Evolutionary conservation across 768 basidiomycete genomes (phyloP).

Genomic region (Lactarius tabidus): DNA sequence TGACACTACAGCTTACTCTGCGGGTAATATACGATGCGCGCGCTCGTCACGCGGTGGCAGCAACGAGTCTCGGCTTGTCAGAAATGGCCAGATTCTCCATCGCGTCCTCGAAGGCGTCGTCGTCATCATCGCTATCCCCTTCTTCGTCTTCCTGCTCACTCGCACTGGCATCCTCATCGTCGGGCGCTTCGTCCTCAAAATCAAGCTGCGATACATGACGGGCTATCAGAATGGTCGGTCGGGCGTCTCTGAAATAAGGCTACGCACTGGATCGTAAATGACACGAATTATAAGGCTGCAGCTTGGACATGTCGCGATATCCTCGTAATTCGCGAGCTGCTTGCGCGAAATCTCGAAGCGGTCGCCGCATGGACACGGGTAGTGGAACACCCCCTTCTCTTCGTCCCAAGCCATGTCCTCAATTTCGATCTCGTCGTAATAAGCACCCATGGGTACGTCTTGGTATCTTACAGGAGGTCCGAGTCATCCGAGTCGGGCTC

Average conservation of each 20-base stretch:
- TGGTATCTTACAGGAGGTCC: too few relatives aligned
- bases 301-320: slow-evolving; percentile 93
- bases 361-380: slow-evolving; percentile 97
- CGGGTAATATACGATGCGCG: not conserved
- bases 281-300: slow-evolving; percentile 92
- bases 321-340: slow-evolving; percentile 86
- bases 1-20: not conserved
- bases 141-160: slow-evolving; percentile 23
- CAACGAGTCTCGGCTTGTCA: slow-evolving; percentile 32
- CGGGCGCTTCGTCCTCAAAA: slow-evolving; percentile 73
- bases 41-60: slow-evolving; percentile 28
- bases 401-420: slow-evolving; percentile 94
- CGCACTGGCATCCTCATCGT: slow-evolving; percentile 37
- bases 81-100: slow-evolving; percentile 57
- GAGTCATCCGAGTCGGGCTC: too few relatives aligned
- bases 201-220: slow-evolving; percentile 53
- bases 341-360: slow-evolving; percentile 89
- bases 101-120: slow-evolving; percentile 56
- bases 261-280: slow-evolving; percentile 88
- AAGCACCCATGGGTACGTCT: slow-evolving; percentile 61
- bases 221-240: not conserved
- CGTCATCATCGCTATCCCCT: slow-evolving; percentile 25
- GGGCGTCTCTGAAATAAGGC: not conserved
- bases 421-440: slow-evolving; percentile 96
- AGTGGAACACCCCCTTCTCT: slow-evolving; percentile 81